Conservation (phyloP, 768 basidiomycete genomes). For the Collybiopsis luxurians region DNA sequence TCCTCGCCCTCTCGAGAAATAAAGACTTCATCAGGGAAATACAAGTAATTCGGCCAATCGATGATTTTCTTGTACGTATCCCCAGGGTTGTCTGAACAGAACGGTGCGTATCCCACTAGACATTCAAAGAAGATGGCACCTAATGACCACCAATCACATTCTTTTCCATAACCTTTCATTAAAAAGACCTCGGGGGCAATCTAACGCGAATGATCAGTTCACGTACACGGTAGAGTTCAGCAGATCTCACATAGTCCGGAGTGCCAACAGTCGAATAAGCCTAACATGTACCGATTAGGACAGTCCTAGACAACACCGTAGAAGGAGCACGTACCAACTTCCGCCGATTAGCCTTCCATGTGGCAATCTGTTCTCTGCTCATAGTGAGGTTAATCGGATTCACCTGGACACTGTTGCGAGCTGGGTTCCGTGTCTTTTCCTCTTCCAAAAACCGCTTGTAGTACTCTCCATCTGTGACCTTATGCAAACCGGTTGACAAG, state of each 20-base stretch:
- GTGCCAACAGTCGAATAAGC: constrained; percentile 90
- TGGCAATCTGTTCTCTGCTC: constrained; percentile 95
- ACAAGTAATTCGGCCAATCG: constrained; percentile 89
- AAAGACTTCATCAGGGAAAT: constrained; percentile 93
- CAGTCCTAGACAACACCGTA: background rate
- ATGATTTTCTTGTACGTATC: constrained; percentile 99
- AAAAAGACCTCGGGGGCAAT: constrained; percentile 98
- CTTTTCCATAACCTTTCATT: constrained; percentile 96
- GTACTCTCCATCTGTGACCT: constrained; percentile 89
- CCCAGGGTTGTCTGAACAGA: constrained; percentile 95
- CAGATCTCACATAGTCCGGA: constrained; percentile 54
- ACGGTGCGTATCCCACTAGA: constrained; percentile 95
- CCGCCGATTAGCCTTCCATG: constrained; percentile 98
- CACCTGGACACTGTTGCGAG: constrained; percentile 95
- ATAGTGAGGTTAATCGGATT: constrained; percentile 97
- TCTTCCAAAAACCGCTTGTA: constrained; percentile 90
- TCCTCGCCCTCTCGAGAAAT: constrained; percentile 92
- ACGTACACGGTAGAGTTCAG: background rate
- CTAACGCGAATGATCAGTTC: constrained; percentile 32
- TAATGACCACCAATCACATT: constrained; percentile 99
- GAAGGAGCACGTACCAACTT: constrained; percentile 63
- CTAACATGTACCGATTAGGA: constrained; percentile 32
- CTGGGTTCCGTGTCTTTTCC: constrained; percentile 58
- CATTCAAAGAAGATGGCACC: constrained; percentile 99
- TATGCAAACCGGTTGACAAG: constrained; percentile 96